Conservation (phyloP, 129 eudicot species). For the Tanacetum coccineum region DNA sequence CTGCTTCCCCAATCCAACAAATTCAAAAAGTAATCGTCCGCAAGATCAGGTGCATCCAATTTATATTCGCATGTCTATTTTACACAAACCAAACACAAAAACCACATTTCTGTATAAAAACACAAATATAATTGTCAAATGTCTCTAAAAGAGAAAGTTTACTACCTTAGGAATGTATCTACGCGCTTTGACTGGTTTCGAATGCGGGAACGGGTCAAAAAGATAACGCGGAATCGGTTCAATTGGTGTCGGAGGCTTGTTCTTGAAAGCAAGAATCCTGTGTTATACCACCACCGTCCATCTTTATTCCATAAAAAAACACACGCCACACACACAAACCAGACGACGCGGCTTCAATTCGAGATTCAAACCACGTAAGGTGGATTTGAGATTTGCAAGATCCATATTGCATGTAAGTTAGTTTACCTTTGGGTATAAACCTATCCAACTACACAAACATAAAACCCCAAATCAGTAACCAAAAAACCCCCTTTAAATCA, state of each 20-base stretch:
- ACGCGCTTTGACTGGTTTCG: conserved; percentile 60
- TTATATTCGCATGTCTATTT: conserved; percentile 82
- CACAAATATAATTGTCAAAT: too few species aligned
- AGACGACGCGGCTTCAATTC: too few species aligned
- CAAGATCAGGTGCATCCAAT: conserved; percentile 82
- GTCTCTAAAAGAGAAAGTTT: neutral
- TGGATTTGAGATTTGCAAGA: too few species aligned
- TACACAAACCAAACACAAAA: neutral
- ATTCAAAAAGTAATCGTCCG: conserved; percentile 82
- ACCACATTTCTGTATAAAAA: neutral
- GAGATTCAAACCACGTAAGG: too few species aligned
- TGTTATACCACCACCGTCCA: too few species aligned
- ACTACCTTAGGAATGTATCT: conserved; percentile 89
- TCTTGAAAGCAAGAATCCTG: conserved; percentile 86
- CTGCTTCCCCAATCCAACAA: conserved; percentile 85
- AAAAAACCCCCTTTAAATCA: too few species aligned
- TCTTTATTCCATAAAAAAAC: too few species aligned
- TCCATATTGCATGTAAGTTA: too few species aligned
- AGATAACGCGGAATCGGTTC: conserved; percentile 49
- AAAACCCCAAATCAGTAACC: conserved; percentile 3
- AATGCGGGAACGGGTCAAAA: conserved; percentile 42
- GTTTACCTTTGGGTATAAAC: too few species aligned
- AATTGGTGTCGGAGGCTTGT: conserved; percentile 73
- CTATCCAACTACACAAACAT: conserved; percentile 71
- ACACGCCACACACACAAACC: too few species aligned